phyloP scores from a whole-genome alignment of 2,329 filamentous ascomycete species.

The Rutstroemia sp. region DNA sequence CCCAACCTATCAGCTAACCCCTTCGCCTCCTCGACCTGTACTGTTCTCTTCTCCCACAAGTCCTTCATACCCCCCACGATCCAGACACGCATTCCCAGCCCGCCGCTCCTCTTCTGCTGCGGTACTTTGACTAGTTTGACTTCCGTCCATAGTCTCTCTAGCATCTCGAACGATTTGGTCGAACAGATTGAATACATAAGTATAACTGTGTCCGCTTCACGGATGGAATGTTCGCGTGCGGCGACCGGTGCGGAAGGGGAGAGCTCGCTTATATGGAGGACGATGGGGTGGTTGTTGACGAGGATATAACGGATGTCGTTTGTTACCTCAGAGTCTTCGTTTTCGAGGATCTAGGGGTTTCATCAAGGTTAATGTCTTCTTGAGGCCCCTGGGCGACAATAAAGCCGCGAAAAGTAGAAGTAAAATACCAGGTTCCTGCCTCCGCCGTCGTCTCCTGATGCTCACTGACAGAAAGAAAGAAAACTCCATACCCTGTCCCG shows the following conservation, averaged over 20 bases:
- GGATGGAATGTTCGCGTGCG: background rate
- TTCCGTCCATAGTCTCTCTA: background rate
- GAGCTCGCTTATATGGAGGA: background rate
- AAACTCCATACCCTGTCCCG: background rate
- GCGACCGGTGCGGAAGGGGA: background rate
- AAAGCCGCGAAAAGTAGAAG: background rate
- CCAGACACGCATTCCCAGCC: background rate
- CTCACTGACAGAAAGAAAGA: background rate
- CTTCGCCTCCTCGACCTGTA: background rate
- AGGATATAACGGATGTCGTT: background rate
- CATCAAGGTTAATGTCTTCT: too few species aligned
- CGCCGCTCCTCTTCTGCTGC: background rate
- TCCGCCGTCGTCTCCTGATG: background rate
- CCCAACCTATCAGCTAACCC: background rate
- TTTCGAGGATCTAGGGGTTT: too few species aligned
- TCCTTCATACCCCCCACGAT: conserved; percentile 1
- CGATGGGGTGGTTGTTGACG: background rate
- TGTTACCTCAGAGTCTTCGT: too few species aligned
- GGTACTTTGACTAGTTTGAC: background rate
- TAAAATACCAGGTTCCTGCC: background rate
- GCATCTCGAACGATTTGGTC: background rate
- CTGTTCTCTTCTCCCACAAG: conserved; percentile 2
- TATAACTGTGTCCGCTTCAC: background rate
- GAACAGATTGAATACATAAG: conserved; percentile 3
- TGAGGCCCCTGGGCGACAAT: too few species aligned